phyloP scores from a whole-genome alignment of 345 rosid genomes.

The Salix caprea region DNA sequence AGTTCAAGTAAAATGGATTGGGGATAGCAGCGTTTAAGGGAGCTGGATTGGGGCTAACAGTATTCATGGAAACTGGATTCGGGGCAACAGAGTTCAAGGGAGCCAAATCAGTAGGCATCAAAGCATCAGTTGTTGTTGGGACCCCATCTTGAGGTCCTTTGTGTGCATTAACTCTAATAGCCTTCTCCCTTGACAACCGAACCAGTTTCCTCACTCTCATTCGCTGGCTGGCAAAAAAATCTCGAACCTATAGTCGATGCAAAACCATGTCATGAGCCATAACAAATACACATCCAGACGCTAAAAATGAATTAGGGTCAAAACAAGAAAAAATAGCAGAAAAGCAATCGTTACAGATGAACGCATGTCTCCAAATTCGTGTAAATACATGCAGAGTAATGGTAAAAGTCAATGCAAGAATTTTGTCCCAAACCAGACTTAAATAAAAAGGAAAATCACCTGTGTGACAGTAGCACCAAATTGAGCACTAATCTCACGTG shows the following conservation, averaged over 20 bases:
- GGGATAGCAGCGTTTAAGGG: background rate
- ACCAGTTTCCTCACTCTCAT: conserved; percentile 79
- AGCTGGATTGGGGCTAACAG: background rate
- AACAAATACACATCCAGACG: background rate
- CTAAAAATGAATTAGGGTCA: background rate
- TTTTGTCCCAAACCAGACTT: background rate
- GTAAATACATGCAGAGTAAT: background rate
- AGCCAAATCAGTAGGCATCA: conserved; percentile 38
- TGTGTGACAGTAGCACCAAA: conserved; percentile 84
- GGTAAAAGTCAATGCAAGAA: background rate
- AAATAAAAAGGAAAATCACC: conserved; percentile 33
- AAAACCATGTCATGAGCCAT: conserved; percentile 4
- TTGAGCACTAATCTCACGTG: conserved; percentile 84
- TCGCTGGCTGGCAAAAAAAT: conserved; percentile 80
- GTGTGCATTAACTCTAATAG: conserved; percentile 31
- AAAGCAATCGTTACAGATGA: background rate
- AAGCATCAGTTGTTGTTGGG: conserved; percentile 34
- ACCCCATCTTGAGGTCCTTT: conserved; percentile 26
- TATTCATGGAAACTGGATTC: background rate
- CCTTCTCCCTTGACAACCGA: conserved; percentile 76
- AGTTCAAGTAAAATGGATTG: background rate
- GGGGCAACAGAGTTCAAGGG: conserved; percentile 47
- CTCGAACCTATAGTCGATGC: conserved; percentile 59
- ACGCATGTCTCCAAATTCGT: background rate
- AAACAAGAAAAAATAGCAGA: background rate